phyloP scores from a whole-genome alignment of 2,329 filamentous ascomycete genomes.

The Aspergillus transmontanensis region DNA sequence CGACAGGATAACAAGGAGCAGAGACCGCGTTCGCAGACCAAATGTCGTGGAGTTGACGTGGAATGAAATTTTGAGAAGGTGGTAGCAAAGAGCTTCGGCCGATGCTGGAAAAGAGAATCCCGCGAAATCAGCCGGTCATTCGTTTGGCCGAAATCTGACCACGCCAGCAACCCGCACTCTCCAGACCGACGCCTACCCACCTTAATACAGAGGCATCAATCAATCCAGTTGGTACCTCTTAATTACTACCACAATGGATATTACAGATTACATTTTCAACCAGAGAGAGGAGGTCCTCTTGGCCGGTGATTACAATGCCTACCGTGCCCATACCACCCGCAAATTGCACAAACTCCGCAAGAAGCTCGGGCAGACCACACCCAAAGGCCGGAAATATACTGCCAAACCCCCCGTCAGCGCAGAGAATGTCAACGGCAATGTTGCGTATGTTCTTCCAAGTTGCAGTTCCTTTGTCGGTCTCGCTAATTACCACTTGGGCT shows the following conservation, averaged over 20 bases:
- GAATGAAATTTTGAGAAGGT: conserved; percentile 22
- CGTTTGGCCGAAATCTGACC: conserved; percentile 36
- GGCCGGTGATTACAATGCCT: conserved; percentile 84
- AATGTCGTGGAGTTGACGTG: conserved; percentile 13
- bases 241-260: conserved; percentile 68
- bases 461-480: not conserved
- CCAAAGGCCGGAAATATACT: conserved; percentile 83
- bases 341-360: conserved; percentile 81
- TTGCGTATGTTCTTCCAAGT: conserved; percentile 62
- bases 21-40: conserved; percentile 1
- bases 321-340: conserved; percentile 77
- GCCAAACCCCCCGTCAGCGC: conserved; percentile 71
- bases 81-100: conserved; percentile 19
- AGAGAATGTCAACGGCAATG: conserved; percentile 72
- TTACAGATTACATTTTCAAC: conserved; percentile 80
- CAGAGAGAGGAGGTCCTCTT: conserved; percentile 82
- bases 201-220: conserved; percentile 5
- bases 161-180: conserved; percentile 26
- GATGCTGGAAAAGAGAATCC: conserved; percentile 30
- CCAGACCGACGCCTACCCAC: conserved; percentile 20
- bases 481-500: not conserved
- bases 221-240: conserved; percentile 4
- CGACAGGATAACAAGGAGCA: not conserved
- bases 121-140: conserved; percentile 31
- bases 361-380: conserved; percentile 80